Percentiles rank a stretch among this genome's conserved stretches.
phyloP scores from a whole-genome alignment of 1,139 yeast species.

The Pneumocystis sp. region DNA sequence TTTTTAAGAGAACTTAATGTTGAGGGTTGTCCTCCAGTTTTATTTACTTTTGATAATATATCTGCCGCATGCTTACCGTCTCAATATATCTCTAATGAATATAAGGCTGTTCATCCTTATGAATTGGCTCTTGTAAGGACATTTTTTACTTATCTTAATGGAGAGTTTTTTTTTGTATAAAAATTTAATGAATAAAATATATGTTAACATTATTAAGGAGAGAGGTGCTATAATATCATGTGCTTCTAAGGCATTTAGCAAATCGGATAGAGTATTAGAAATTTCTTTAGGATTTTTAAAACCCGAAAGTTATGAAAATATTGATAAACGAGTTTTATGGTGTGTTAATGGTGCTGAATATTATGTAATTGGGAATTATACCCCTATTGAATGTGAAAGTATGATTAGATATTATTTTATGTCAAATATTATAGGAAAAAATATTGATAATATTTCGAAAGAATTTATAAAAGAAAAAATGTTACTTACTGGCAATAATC shows the following conservation, averaged over 20 bases:
- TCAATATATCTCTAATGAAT: conserved; percentile 5
- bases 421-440: background rate
- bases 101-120: conserved; percentile 6
- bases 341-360: background rate
- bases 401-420: background rate
- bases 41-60: conserved; percentile 10
- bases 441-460: background rate
- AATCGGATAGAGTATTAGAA: background rate
- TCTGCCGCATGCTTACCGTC: conserved; percentile 7
- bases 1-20: conserved; percentile 5
- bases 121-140: conserved; percentile 7
- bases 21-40: conserved; percentile 6
- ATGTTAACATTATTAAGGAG: background rate
- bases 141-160: conserved; percentile 7
- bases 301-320: background rate
- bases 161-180: background rate
- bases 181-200: background rate
- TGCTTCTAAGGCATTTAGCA: background rate
- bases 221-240: background rate
- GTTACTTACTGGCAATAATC: background rate
- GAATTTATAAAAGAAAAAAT: background rate
- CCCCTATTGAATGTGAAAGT: background rate
- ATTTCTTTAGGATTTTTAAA: background rate
- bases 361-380: background rate
- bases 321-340: background rate